phyloP scores from a whole-genome alignment of 2,329 filamentous ascomycete genomes.

The Fusarium marasasianum region DNA sequence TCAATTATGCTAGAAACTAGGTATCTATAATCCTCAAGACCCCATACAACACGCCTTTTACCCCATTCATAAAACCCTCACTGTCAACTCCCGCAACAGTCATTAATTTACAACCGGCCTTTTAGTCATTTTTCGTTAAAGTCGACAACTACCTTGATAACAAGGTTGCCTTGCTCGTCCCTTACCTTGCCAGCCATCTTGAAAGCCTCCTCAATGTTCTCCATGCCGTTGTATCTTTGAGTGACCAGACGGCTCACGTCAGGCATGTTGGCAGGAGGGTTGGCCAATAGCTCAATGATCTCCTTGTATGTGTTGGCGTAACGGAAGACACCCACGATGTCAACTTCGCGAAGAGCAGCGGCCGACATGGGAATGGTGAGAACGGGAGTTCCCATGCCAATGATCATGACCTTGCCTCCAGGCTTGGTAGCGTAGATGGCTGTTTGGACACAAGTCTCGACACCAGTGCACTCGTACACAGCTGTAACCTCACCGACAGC shows the following conservation, averaged over 20 bases:
- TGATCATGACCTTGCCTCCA: constrained; percentile 74
- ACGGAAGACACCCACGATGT: constrained; percentile 76
- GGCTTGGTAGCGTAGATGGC: constrained; percentile 75
- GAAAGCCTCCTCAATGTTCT: constrained; percentile 72
- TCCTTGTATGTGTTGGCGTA: constrained; percentile 78
- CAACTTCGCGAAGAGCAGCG: constrained; percentile 74
- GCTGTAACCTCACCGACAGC: constrained; percentile 71
- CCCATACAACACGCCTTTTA: constrained; percentile 19
- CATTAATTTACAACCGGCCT: constrained; percentile 23
- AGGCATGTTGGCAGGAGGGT: constrained; percentile 63
- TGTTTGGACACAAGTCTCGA: constrained; percentile 78
- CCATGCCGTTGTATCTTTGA: constrained; percentile 73
- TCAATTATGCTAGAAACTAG: constrained; percentile 2
- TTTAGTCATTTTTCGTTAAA: constrained; percentile 43
- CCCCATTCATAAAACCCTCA: constrained; percentile 9
- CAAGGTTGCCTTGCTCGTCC: constrained; percentile 74
- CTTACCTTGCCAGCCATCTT: constrained; percentile 76
- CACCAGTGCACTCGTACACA: constrained; percentile 82
- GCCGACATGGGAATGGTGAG: constrained; percentile 75
- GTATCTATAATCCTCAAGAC: background rate
- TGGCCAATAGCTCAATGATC: constrained; percentile 61
- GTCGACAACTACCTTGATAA: constrained; percentile 77
- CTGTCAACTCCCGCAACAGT: background rate
- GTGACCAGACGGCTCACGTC: constrained; percentile 75
- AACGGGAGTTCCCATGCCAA: constrained; percentile 77